A percentile compares a stretch with the other conserved stretches of the same genome.
phyloP scores from a whole-genome alignment of 1,284 basidiomycete species.

The Takashimella tepidaria region DNA sequence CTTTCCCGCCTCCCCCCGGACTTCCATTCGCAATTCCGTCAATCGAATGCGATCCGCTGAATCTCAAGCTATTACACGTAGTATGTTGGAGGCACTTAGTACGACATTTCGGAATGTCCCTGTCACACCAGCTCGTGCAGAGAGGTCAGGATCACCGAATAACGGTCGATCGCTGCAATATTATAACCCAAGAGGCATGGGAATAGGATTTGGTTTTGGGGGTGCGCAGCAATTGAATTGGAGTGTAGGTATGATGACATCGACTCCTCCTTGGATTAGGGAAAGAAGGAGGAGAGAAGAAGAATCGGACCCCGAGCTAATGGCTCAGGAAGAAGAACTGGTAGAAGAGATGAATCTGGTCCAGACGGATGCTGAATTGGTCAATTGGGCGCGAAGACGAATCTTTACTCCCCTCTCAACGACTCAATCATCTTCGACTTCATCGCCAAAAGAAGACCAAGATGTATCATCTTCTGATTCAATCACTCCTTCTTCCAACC shows the following conservation, averaged over 20 bases:
- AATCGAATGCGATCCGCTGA: not conserved
- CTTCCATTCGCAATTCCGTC: not conserved
- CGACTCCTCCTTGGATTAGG: constrained; percentile 9
- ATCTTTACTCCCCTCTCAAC: constrained; percentile 54
- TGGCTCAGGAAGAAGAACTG: constrained; percentile 57
- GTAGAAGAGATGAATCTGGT: constrained; percentile 70
- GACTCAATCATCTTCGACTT: constrained; percentile 19
- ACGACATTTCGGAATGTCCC: not conserved
- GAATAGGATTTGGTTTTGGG: not conserved
- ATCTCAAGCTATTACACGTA: not conserved
- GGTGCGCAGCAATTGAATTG: not conserved
- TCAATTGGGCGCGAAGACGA: constrained; percentile 68
- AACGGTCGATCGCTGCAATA: no score
- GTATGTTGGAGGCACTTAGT: not conserved
- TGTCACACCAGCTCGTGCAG: not conserved
- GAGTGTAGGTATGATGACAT: not conserved
- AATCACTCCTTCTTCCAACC: constrained; percentile 43
- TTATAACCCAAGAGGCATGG: no score
- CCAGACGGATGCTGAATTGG: constrained; percentile 62
- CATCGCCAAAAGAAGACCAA: constrained; percentile 7
- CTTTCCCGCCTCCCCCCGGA: not conserved
- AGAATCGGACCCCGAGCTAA: constrained; percentile 21
- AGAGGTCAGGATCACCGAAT: not conserved
- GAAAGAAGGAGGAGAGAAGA: constrained; percentile 4
- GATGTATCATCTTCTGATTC: constrained; percentile 10